phyloP scores from a whole-genome alignment of 306 rosid species.

The Dalbergia cultrata region DNA sequence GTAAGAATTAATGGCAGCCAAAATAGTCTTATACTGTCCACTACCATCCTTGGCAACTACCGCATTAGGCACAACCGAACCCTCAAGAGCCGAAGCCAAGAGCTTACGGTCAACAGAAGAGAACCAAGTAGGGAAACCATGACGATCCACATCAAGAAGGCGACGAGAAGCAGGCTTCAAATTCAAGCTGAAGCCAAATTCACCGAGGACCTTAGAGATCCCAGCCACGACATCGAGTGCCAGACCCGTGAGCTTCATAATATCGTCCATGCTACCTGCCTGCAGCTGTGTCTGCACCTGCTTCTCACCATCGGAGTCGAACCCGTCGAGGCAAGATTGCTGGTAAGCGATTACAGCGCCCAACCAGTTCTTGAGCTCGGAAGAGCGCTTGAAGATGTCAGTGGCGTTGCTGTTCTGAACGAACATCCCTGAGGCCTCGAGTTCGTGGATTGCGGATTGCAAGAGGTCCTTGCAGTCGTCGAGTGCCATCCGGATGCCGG shows the following conservation, averaged over 20 bases:
- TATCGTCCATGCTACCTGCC: neutral
- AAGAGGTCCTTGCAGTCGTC: conserved; percentile 74
- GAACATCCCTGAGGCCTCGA: conserved; percentile 36
- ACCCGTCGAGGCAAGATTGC: conserved; percentile 55
- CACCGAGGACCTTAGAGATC: conserved; percentile 44
- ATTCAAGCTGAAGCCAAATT: conserved; percentile 50
- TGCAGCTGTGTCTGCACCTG: neutral
- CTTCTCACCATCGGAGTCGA: neutral
- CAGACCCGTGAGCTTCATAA: conserved; percentile 56
- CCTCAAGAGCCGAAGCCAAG: conserved; percentile 10
- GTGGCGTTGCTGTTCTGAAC: conserved; percentile 41
- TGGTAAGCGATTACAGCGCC: conserved; percentile 64
- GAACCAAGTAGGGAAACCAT: conserved; percentile 69
- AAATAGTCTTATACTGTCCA: conserved; percentile 62
- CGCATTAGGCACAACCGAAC: conserved; percentile 41
- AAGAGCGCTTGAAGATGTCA: neutral
- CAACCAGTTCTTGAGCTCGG: conserved; percentile 73
- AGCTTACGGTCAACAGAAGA: conserved; percentile 63
- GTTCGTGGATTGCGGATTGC: conserved; percentile 54
- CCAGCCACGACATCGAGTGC: conserved; percentile 58
- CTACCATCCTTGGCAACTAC: conserved; percentile 80
- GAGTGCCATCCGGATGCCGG: conserved; percentile 52
- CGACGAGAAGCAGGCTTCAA: conserved; percentile 58
- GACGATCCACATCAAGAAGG: conserved; percentile 46
- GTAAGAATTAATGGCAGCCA: conserved; percentile 56